phyloP scores from a whole-genome alignment of 2,329 filamentous ascomycete species.

The Ophiosphaerella herpotricha region DNA sequence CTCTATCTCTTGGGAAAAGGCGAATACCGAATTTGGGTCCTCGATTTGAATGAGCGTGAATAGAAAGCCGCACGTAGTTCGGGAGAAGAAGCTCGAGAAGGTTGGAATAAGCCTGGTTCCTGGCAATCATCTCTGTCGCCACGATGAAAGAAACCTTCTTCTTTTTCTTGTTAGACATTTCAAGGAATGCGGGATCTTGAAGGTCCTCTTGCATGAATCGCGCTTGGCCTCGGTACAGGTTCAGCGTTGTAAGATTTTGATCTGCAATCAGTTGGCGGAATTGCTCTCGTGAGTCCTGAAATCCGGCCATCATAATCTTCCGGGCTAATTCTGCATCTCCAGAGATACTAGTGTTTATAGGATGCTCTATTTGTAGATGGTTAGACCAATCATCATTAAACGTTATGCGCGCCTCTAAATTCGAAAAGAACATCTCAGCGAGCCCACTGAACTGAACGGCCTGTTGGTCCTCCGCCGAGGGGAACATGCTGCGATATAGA shows the following conservation, averaged over 20 bases:
- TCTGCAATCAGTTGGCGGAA: conserved; percentile 20
- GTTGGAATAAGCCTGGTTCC: conserved; percentile 54
- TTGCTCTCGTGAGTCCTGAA: conserved; percentile 4
- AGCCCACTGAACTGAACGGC: conserved; percentile 14
- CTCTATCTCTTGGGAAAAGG: conserved; percentile 31
- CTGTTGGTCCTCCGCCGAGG: conserved; percentile 2
- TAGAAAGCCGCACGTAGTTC: conserved; percentile 49
- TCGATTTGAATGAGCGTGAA: conserved; percentile 48
- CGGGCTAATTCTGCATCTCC: conserved; percentile 12
- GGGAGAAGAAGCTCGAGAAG: conserved; percentile 50
- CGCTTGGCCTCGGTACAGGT: conserved; percentile 34
- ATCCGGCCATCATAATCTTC: conserved; percentile 17
- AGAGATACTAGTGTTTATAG: conserved; percentile 10
- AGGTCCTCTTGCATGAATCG: conserved; percentile 40
- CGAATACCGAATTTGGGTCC: conserved; percentile 48
- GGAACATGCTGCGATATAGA: conserved; percentile 21
- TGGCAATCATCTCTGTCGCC: conserved; percentile 37
- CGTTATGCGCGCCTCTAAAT: conserved; percentile 1
- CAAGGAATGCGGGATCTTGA: conserved; percentile 2
- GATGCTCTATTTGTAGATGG: conserved; percentile 7
- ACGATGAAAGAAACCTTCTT: conserved; percentile 32
- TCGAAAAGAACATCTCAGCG: conserved; percentile 12
- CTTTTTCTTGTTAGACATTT: conserved; percentile 20
- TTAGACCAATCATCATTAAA: conserved; percentile 1
- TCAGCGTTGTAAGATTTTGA: conserved; percentile 17